Percentiles rank a stretch among this genome's conserved stretches.
These are phyloP conservation scores for Kwoniella heveanensis DNA, from an alignment of 768 basidiomycete genomes.

Conservation along the genomic window DNA sequence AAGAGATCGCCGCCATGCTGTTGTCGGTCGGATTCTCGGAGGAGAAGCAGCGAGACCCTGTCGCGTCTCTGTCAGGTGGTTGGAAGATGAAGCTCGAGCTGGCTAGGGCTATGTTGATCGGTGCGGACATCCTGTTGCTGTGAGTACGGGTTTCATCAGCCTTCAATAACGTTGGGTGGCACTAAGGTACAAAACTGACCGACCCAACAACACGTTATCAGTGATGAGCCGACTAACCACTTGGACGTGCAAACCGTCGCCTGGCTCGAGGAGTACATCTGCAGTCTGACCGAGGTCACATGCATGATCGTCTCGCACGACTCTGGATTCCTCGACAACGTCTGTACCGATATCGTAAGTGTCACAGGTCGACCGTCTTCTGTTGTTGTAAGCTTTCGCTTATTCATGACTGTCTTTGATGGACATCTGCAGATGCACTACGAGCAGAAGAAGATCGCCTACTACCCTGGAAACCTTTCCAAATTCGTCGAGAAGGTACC, in stretches of 20 bases:
- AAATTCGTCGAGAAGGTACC: conserved; percentile 86
- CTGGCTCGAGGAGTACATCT: conserved; percentile 89
- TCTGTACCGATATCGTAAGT: conserved; percentile 80
- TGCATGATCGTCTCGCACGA: conserved; percentile 95
- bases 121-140: conserved; percentile 64
- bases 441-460: conserved; percentile 92
- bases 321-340: conserved; percentile 91
- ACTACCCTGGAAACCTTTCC: conserved; percentile 90
- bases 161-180: too few species aligned
- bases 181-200: neutral
- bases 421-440: conserved; percentile 91
- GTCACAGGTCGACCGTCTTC: too few species aligned
- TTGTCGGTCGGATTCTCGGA: conserved; percentile 89
- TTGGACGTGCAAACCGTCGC: conserved; percentile 69
- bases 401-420: too few species aligned
- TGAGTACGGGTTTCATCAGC: neutral
- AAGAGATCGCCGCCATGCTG: conserved; percentile 77
- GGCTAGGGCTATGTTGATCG: conserved; percentile 93
- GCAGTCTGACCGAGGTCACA: conserved; percentile 77
- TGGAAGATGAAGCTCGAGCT: conserved; percentile 99
- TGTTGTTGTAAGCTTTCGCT: too few species aligned
- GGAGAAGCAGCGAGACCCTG: conserved; percentile 75
- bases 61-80: conserved; percentile 89
- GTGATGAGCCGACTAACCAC: conserved; percentile 55
- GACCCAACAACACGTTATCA: neutral